These are phyloP conservation scores for Candida suzukii DNA, from an alignment of 805 yeast species.

Conservation along the genomic window DNA sequence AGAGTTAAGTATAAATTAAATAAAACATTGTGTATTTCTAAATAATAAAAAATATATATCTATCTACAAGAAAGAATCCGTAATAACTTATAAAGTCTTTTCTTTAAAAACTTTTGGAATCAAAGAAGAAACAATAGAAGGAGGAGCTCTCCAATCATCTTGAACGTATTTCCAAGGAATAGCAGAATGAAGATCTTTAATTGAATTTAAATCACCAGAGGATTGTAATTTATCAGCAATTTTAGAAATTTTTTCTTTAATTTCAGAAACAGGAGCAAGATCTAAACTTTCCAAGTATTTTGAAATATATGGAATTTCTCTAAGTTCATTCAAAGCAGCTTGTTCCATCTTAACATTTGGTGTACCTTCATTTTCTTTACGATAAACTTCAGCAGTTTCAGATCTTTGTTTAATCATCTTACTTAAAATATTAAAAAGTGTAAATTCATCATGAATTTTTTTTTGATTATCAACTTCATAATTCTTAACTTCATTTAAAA, in stretches of 20 bases:
- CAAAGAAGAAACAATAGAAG: conserved; percentile 19
- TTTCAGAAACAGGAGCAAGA: conserved; percentile 28
- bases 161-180: conserved; percentile 29
- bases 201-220: conserved; percentile 17
- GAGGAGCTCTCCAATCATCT: conserved; percentile 30
- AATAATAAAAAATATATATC: no score
- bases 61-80: neutral
- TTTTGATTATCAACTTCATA: conserved; percentile 25
- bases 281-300: conserved; percentile 28
- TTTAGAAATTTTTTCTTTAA: conserved; percentile 23
- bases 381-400: conserved; percentile 30
- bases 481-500: conserved; percentile 33
- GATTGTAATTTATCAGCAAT: conserved; percentile 20
- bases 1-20: no score
- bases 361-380: conserved; percentile 28
- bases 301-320: conserved; percentile 29
- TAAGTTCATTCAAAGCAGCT: conserved; percentile 29
- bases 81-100: conserved; percentile 3
- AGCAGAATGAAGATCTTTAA: conserved; percentile 20
- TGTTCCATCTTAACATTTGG: conserved; percentile 35
- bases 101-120: conserved; percentile 19
- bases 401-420: conserved; percentile 35
- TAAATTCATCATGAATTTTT: conserved; percentile 22
- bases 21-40: no score
- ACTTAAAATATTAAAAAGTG: conserved; percentile 23